Percentiles rank a stretch among this genome's conserved stretches.
Conservation (phyloP, 306 rosid genomes). For the Casuarina equisetifolia region DNA sequence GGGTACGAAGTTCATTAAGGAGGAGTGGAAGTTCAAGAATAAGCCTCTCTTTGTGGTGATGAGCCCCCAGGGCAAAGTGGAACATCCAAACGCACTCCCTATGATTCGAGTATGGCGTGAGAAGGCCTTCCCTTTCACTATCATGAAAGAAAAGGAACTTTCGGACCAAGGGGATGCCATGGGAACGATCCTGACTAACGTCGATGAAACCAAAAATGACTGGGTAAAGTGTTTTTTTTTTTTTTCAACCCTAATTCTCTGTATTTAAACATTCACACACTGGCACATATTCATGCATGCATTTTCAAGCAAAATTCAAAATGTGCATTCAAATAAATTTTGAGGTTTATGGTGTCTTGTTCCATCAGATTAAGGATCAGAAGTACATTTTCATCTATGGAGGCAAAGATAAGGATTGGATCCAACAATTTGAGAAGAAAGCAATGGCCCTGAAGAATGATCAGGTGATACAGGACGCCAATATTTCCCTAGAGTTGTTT, state of each 20-base stretch:
- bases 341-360: not conserved
- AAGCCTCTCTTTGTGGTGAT: conserved; percentile 45
- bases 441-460: conserved; percentile 39
- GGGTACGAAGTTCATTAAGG: conserved; percentile 52
- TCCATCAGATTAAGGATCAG: conserved; percentile 41
- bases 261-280: too few relatives aligned
- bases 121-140: conserved; percentile 47
- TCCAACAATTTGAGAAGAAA: conserved; percentile 48
- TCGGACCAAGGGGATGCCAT: too few relatives aligned
- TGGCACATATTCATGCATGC: not conserved
- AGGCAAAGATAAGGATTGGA: conserved; percentile 51
- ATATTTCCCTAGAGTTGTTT: conserved; percentile 38
- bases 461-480: conserved; percentile 34
- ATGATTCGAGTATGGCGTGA: conserved; percentile 47
- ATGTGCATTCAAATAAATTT: not conserved
- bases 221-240: conserved; percentile 35
- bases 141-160: too few relatives aligned
- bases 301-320: not conserved
- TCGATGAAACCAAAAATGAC: too few relatives aligned
- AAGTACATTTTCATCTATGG: conserved; percentile 60
- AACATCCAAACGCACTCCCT: conserved; percentile 47
- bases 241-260: too few relatives aligned
- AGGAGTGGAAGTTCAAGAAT: conserved; percentile 58
- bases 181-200: too few relatives aligned
- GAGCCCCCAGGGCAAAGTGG: conserved; percentile 54